Conservation (phyloP, 2,329 filamentous ascomycete species). For the Diaporthe australafricana region DNA sequence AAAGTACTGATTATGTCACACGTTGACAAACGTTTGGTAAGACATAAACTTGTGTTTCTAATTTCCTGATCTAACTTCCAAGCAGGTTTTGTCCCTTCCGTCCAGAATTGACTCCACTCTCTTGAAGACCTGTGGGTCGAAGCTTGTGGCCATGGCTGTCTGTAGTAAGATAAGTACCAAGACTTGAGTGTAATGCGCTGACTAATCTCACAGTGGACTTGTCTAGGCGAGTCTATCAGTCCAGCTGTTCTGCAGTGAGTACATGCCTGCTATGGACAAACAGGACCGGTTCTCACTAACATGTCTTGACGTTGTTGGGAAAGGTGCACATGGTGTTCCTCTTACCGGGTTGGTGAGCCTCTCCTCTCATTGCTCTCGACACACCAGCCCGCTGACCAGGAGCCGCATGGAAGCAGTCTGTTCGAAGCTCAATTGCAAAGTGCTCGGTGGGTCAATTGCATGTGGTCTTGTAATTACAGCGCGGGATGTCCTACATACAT, state of each 20-base stretch:
- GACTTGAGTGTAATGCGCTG: background rate
- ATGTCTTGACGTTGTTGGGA: background rate
- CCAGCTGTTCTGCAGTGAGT: background rate
- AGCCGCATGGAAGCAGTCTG: background rate
- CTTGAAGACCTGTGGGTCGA: too few species aligned
- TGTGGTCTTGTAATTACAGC: too few species aligned
- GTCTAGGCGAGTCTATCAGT: background rate
- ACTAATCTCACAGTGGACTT: background rate
- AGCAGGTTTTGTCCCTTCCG: too few species aligned
- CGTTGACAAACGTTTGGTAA: too few species aligned
- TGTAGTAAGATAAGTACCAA: background rate
- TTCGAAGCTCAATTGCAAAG: background rate
- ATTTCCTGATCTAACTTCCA: too few species aligned
- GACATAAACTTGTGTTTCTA: too few species aligned
- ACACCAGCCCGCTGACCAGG: background rate
- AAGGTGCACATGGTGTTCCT: background rate
- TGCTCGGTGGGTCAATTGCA: background rate
- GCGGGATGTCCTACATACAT: too few species aligned
- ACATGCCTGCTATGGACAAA: too few species aligned
- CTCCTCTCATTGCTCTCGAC: background rate
- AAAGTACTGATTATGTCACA: background rate
- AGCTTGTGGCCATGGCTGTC: too few species aligned
- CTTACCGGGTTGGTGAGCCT: background rate
- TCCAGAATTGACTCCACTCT: too few species aligned
- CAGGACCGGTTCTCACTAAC: background rate